Percentiles rank a stretch among this genome's conserved stretches.
These are phyloP conservation scores for Wallacemonas sp. DNA, from an alignment of 208 protist species.

Conservation along the genomic window DNA sequence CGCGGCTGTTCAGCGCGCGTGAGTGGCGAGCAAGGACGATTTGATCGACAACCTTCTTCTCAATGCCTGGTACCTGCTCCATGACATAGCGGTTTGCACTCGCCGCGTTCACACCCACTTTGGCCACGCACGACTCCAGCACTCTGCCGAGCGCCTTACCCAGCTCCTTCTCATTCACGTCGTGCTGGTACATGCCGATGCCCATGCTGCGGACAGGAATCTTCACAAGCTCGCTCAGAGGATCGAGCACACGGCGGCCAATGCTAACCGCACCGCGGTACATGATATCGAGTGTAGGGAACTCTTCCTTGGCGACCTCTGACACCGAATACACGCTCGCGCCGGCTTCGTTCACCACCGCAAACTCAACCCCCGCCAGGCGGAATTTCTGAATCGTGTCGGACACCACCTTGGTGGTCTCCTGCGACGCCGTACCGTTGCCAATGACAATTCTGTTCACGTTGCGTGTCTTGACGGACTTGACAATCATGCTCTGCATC, in stretches of 20 bases:
- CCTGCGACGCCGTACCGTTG: slow-evolving; percentile 78
- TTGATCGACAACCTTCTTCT: slow-evolving; percentile 65
- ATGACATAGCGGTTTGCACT: slow-evolving; percentile 78
- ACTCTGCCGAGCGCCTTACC: slow-evolving; percentile 49
- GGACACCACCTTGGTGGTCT: slow-evolving; percentile 56
- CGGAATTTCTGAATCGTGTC: slow-evolving; percentile 42
- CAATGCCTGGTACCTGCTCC: slow-evolving; percentile 79
- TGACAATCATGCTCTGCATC: slow-evolving; percentile 63
- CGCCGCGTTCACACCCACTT: slow-evolving; percentile 79
- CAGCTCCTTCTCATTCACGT: slow-evolving; percentile 75
- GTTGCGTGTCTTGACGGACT: slow-evolving; percentile 40
- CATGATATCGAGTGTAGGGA: slow-evolving; percentile 69
- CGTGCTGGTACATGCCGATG: slow-evolving; percentile 93
- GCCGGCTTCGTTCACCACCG: slow-evolving; percentile 82
- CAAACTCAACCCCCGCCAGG: slow-evolving; percentile 66
- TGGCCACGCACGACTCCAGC: slow-evolving; percentile 75
- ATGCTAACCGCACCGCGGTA: slow-evolving; percentile 87
- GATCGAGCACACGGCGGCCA: slow-evolving; percentile 88
- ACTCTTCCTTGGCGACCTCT: slow-evolving; percentile 72
- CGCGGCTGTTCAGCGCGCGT: slow-evolving; percentile 56
- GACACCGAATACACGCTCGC: slow-evolving; percentile 86
- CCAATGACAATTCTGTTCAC: slow-evolving; percentile 87
- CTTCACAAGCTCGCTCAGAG: slow-evolving; percentile 89
- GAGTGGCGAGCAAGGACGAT: slow-evolving; percentile 72
- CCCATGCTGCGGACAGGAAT: slow-evolving; percentile 86